Conservation (phyloP, 768 basidiomycete genomes). For the Hebeloma cylindrosporum region DNA sequence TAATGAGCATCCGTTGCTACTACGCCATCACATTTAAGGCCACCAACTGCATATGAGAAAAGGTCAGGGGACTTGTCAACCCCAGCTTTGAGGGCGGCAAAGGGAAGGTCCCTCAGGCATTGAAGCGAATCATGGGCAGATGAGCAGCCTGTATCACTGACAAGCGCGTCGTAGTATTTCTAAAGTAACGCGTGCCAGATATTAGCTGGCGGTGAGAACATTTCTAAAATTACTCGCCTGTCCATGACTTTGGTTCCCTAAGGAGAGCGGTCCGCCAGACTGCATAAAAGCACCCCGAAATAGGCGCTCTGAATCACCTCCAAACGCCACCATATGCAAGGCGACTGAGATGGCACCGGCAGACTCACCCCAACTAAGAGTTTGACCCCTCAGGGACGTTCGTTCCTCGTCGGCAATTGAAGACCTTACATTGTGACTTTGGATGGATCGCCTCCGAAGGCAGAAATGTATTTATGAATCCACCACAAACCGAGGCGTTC, state of each 20-base stretch:
- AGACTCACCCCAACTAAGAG: constrained; percentile 45
- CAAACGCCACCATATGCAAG: constrained; percentile 41
- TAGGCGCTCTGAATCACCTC: constrained; percentile 36
- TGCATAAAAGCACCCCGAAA: constrained; percentile 48
- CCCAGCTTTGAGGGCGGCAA: constrained; percentile 26
- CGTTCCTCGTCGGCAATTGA: neutral
- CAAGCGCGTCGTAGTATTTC: constrained; percentile 34
- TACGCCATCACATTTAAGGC: neutral
- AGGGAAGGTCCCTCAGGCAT: constrained; percentile 44
- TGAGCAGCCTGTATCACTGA: constrained; percentile 36
- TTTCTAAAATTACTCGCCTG: constrained; percentile 7
- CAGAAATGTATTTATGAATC: constrained; percentile 59
- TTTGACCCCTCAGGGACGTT: neutral
- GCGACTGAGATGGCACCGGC: constrained; percentile 53
- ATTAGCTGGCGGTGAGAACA: neutral
- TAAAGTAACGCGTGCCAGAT: neutral
- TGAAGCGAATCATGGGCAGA: constrained; percentile 34
- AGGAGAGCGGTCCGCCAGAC: constrained; percentile 37
- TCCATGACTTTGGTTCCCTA: constrained; percentile 9
- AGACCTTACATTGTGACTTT: constrained; percentile 50
- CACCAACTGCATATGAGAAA: constrained; percentile 14
- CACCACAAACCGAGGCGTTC: constrained; percentile 56
- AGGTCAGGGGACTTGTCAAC: constrained; percentile 28
- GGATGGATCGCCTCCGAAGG: constrained; percentile 61
- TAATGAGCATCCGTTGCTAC: neutral